These are phyloP conservation scores for Penicillium sp. DNA, from an alignment of 2,329 filamentous ascomycete species.

Conservation along the genomic window DNA sequence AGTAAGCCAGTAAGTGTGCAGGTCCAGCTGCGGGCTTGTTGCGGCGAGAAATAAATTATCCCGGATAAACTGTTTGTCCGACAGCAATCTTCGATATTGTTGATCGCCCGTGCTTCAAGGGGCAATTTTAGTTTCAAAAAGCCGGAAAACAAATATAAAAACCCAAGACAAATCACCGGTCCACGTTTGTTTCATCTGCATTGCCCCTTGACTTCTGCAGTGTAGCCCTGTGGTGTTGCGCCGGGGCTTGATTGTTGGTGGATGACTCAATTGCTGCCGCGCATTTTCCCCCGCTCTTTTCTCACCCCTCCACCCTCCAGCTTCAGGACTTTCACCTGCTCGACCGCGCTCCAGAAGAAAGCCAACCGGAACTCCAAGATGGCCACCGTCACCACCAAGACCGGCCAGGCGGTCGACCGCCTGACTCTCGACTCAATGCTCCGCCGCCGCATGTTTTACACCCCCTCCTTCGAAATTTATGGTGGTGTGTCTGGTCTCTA, in stretches of 20 bases:
- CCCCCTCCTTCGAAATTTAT: conserved; percentile 94
- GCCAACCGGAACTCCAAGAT: conserved; percentile 49
- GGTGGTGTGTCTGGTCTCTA: conserved; percentile 86
- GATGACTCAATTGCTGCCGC: conserved; percentile 46
- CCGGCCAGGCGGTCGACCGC: conserved; percentile 88
- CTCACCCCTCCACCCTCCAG: conserved; percentile 37
- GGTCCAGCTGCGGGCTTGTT: conserved; percentile 8
- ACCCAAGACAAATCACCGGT: neutral
- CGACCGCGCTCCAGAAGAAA: conserved; percentile 39
- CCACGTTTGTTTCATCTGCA: conserved; percentile 9
- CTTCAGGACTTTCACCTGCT: conserved; percentile 47
- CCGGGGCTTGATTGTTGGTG: conserved; percentile 32
- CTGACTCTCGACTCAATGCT: conserved; percentile 81
- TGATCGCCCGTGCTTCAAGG: conserved; percentile 13
- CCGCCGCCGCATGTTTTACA: conserved; percentile 89
- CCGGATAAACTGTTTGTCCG: conserved; percentile 33
- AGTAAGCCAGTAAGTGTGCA: conserved; percentile 5
- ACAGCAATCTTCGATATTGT: conserved; percentile 10
- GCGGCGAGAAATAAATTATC: conserved; percentile 35
- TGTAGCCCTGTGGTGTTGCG: conserved; percentile 24
- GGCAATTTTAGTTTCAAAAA: conserved; percentile 14
- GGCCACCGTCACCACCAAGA: conserved; percentile 74
- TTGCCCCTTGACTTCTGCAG: conserved; percentile 7
- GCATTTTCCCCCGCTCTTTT: conserved; percentile 39
- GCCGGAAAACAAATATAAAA: neutral